Base-by-base conservation (phyloP, 2,329 filamentous ascomycete genomes). In the Tolypocladium endophyticum region DNA sequence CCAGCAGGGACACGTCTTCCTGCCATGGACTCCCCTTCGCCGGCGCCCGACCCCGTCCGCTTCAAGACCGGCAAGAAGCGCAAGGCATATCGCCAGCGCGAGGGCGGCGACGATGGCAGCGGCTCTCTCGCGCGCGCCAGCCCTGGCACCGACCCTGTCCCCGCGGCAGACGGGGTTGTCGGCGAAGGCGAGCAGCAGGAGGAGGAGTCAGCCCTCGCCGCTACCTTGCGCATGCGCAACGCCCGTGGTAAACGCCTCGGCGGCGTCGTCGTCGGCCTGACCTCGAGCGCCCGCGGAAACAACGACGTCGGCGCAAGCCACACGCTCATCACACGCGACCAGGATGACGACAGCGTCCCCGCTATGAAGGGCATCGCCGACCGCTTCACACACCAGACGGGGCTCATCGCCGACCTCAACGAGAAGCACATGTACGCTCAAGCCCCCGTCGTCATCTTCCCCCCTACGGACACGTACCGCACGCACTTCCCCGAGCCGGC, bases 341-440 rank as follows among this genome's bases (percentile, higher is more conserved):
- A 76, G 33, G 72, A 76, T 54, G 47, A 71, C 65, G 61, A 73
- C 69, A 63, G 71, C 66, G 61, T 69, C 67, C 58, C 67, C 64
- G 20, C 64, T 3, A 60, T 67, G 18, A 65, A 59, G 53, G 70
- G 70, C 50, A 71, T 74, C 41, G 65, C 69, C 12, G 69, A 72
- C 43, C 84, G 87, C 47, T 93, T 93, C 69, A 85, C 86, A 58
- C 83, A 85, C 60, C 88, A 90, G 71, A 91, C 87, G 0, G 89
- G 89, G 0, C 74, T 86, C 62, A 78, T 87, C 0, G 81, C 82
- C 39, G 86, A 88, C 59, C 71, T 83, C 28, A 80, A 86, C 63
- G 87, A 92, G 71, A 87, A 80, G 74, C 88, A 92, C 76, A 90
- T 93, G 89, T 93, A 81, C 86, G 87, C 64, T 59, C 39, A n/a